Evolutionary conservation across 2,329 filamentous ascomycete species (phyloP), one percentile per base, ranked within the genome.

Genomic region (Fusarium neocosmosporiellum): DNA sequence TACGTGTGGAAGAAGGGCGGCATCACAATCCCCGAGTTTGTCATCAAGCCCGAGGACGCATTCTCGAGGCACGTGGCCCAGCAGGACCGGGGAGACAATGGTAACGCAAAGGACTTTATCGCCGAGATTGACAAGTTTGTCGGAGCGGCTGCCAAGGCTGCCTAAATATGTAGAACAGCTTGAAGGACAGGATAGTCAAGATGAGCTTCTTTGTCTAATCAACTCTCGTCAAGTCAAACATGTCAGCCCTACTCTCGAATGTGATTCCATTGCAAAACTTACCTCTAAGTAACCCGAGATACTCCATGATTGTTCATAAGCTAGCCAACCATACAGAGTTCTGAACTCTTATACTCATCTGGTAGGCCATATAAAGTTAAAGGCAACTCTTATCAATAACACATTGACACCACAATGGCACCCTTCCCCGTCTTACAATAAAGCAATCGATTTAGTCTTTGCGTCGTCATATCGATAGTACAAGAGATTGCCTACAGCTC

Each of bases 391-490:
- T 9, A 46, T 46, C 41, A 27, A 46, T 14, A 43, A 7, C 11
- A 43, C 39, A 20, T 8, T 5, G 4, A 50, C 27, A 14, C 18
- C 27, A 14, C 3, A 13, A 11, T 8, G 9, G 10, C 33, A 37
- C 34, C 53, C 22, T 34, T 13, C 33, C 8, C 50, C 29, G 6
- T 16, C 20, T 36, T 33, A 3, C 13, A 37, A 39, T 24, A 66
- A 71, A 50, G 36, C 31, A 59, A 46, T 73, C 53, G 20, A 41
- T 73, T 75, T 72, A 62, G 71, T 46, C 46, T 73, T 73, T 67
- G 67, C 65, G 59, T 76, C 75, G 55, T 76, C 67, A 73, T 48
- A 69, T 70, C 67, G 69, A 74, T 70, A 71, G 22, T 70, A 75
- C 73, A 73, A 67, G 69, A 67, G 58, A 58, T 57, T 64, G 66